These are phyloP conservation scores for Neonectria faginata DNA, from an alignment of 2,329 filamentous ascomycete species.

Conservation along the genomic window DNA sequence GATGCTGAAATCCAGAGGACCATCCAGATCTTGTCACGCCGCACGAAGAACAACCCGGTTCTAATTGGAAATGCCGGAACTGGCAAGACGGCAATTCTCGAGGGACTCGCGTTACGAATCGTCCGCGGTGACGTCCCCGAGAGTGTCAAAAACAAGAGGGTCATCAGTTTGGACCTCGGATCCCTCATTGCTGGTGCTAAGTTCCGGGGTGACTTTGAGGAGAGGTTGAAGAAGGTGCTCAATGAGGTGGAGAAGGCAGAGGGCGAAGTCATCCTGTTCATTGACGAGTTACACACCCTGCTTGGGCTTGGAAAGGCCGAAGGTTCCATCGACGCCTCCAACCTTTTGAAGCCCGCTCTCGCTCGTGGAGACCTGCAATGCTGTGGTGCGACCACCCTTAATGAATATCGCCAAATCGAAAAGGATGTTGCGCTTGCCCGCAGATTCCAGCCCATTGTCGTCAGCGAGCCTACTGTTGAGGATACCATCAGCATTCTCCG, in stretches of 20 bases:
- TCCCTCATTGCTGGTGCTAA: constrained; percentile 96
- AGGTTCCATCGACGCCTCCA: constrained; percentile 96
- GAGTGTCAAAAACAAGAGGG: constrained; percentile 93
- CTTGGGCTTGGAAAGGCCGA: constrained; percentile 94
- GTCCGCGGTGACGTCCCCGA: constrained; percentile 94
- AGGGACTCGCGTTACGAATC: constrained; percentile 90
- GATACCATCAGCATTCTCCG: constrained; percentile 96
- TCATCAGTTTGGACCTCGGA: constrained; percentile 88
- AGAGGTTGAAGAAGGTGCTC: constrained; percentile 89
- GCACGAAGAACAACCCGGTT: constrained; percentile 96
- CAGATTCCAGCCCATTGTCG: constrained; percentile 92
- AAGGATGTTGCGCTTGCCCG: constrained; percentile 94
- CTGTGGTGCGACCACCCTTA: constrained; percentile 92
- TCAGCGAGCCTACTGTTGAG: constrained; percentile 90
- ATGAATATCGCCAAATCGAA: constrained; percentile 92
- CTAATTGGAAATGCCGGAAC: constrained; percentile 93
- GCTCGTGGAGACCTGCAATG: constrained; percentile 93
- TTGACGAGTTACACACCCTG: constrained; percentile 93
- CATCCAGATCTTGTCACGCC: constrained; percentile 90
- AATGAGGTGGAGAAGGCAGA: constrained; percentile 91
- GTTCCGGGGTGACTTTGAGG: constrained; percentile 95
- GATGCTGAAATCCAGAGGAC: constrained; percentile 93
- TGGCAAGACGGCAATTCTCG: constrained; percentile 92
- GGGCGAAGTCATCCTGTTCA: constrained; percentile 91
- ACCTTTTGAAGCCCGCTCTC: constrained; percentile 92